Conservation (phyloP, 768 basidiomycete species). For the Kwoniella botswanensis region DNA sequence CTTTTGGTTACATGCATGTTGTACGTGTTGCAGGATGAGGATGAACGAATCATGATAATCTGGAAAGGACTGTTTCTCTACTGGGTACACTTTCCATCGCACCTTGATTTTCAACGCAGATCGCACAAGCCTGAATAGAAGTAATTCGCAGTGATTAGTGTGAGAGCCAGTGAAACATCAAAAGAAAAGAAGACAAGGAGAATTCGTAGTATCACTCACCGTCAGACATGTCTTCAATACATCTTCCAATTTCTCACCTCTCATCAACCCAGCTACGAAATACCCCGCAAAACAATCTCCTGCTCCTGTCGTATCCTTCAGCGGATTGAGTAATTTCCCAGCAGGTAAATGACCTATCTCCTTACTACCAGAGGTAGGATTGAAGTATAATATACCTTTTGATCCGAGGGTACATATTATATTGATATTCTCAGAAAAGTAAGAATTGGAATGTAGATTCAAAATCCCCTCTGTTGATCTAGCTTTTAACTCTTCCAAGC, state of each 20-base stretch:
- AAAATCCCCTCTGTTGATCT: conserved; percentile 6
- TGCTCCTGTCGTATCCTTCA: conserved; percentile 57
- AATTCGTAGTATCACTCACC: conserved; percentile 28
- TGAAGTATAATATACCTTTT: conserved; percentile 42
- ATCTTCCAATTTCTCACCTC: conserved; percentile 32
- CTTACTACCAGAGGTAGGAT: neutral
- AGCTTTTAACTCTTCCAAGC: conserved; percentile 6
- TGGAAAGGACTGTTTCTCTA: neutral
- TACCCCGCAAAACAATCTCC: conserved; percentile 58
- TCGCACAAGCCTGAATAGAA: conserved; percentile 49
- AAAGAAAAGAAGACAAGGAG: neutral
- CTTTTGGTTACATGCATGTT: neutral
- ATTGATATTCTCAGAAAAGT: conserved; percentile 17
- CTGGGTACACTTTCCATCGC: conserved; percentile 51
- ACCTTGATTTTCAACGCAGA: conserved; percentile 56
- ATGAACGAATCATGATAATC: neutral
- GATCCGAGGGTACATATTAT: conserved; percentile 56
- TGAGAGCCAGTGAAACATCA: too few relatives aligned
- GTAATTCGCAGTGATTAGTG: too few relatives aligned
- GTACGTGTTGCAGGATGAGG: neutral
- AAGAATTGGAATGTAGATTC: conserved; percentile 20
- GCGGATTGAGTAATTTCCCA: conserved; percentile 37
- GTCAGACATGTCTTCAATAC: conserved; percentile 48
- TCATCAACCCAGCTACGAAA: conserved; percentile 55
- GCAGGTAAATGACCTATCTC: conserved; percentile 42